phyloP scores from a whole-genome alignment of 2,329 filamentous ascomycete genomes.

The Massarina eburnea region DNA sequence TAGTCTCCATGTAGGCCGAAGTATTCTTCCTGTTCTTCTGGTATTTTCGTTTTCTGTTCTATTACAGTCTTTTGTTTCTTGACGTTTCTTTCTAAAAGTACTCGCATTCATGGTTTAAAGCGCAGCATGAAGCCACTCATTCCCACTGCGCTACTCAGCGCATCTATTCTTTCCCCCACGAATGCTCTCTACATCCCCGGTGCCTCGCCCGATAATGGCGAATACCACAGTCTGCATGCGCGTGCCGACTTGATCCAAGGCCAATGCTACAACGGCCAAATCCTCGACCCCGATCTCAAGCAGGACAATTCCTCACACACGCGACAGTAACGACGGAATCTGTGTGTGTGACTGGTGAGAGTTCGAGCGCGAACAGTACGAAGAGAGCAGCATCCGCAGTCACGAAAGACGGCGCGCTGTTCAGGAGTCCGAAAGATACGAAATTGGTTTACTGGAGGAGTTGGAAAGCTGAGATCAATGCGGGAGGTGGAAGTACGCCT shows the following conservation, averaged over 20 bases:
- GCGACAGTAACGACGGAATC: background rate
- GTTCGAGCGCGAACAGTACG: background rate
- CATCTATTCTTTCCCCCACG: background rate
- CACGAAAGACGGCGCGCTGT: background rate
- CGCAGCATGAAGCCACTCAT: background rate
- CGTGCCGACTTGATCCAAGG: background rate
- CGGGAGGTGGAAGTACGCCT: background rate
- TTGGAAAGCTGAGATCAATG: background rate
- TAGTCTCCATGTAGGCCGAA: background rate
- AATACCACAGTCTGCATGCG: background rate
- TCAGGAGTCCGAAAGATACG: background rate
- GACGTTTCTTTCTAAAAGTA: background rate
- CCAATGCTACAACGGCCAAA: background rate
- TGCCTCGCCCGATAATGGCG: background rate
- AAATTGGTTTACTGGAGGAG: background rate
- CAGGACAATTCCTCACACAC: background rate
- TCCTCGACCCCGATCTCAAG: background rate
- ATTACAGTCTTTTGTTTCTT: background rate
- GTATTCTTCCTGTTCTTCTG: background rate
- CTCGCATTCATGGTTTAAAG: background rate
- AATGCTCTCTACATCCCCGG: background rate
- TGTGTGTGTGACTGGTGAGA: background rate
- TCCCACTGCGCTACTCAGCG: background rate
- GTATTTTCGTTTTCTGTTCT: background rate
- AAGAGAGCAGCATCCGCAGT: background rate